phyloP scores from a whole-genome alignment of 2,329 filamentous ascomycete genomes.

The Aspergillus melleus region DNA sequence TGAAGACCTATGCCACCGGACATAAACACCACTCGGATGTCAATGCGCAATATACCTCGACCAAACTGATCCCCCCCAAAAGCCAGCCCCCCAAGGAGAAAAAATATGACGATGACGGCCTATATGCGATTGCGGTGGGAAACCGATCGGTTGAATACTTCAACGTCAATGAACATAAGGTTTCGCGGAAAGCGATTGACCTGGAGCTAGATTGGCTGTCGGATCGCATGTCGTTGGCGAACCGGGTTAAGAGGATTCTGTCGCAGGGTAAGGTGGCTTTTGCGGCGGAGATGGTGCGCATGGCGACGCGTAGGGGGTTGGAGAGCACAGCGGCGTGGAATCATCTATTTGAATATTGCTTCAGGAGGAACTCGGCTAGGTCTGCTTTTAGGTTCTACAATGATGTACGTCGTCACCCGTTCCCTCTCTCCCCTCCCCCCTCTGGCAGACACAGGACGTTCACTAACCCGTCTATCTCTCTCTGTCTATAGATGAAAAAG shows the following conservation, averaged over 20 bases:
- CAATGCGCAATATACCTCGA: not conserved
- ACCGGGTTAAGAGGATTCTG: constrained; percentile 65
- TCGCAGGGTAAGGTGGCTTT: constrained; percentile 61
- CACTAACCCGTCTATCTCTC: constrained; percentile 17
- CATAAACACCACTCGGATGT: not conserved
- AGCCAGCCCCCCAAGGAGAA: not conserved
- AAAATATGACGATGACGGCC: not conserved
- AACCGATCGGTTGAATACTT: not conserved
- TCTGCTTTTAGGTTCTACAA: constrained; percentile 81
- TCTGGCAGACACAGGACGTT: not conserved
- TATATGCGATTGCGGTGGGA: not conserved
- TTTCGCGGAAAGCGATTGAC: constrained; percentile 18
- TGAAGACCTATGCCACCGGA: constrained; percentile 2
- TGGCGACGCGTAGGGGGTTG: constrained; percentile 62
- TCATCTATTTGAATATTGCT: constrained; percentile 70
- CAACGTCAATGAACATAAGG: not conserved
- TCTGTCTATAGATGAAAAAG: constrained; percentile 79
- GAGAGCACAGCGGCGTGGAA: constrained; percentile 83
- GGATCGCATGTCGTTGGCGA: constrained; percentile 72
- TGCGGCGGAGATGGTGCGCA: constrained; percentile 67
- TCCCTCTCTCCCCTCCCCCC: not conserved
- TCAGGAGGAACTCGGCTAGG: constrained; percentile 61
- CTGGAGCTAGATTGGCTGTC: constrained; percentile 63
- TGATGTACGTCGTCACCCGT: constrained; percentile 58
- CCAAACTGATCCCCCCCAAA: not conserved